Evolutionary conservation across 805 yeast genomes (phyloP).

Genomic region (Metschnikowia henanensis): DNA sequence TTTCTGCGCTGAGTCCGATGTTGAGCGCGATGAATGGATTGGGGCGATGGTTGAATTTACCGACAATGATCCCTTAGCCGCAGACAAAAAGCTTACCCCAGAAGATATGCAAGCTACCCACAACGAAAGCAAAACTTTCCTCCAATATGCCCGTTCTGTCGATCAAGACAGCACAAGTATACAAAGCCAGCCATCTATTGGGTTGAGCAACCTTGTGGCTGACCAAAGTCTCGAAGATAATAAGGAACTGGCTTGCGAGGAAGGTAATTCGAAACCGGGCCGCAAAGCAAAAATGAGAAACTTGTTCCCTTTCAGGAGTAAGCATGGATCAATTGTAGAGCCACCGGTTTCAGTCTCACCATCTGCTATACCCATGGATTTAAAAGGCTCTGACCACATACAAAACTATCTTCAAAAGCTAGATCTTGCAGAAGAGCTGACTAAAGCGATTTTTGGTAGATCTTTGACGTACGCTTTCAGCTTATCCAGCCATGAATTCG

Average conservation of each 20-base stretch:
- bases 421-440: conserved; percentile 32
- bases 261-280: conserved; percentile 29
- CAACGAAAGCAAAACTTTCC: not conserved
- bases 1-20: conserved; percentile 77
- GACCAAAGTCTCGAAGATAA: not conserved
- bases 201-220: not conserved
- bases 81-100: not conserved
- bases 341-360: not conserved
- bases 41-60: conserved; percentile 39
- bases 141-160: not conserved
- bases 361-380: not conserved
- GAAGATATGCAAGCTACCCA: not conserved
- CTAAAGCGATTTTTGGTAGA: conserved; percentile 62
- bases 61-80: conserved; percentile 20
- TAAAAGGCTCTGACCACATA: conserved; percentile 12
- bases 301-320: conserved; percentile 53
- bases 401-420: conserved; percentile 34
- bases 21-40: conserved; percentile 76
- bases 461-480: conserved; percentile 52
- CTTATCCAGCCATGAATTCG: conserved; percentile 49
- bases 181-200: not conserved
- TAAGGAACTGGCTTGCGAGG: not conserved
- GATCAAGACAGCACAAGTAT: not conserved
- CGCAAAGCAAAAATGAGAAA: conserved; percentile 55
- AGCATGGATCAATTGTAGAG: conserved; percentile 3